A percentile compares a stretch with the other conserved stretches of the same genome.
These are phyloP conservation scores for Ascobolus immersus DNA, from an alignment of 495 filamentous ascomycete genomes.

Conservation along the genomic window DNA sequence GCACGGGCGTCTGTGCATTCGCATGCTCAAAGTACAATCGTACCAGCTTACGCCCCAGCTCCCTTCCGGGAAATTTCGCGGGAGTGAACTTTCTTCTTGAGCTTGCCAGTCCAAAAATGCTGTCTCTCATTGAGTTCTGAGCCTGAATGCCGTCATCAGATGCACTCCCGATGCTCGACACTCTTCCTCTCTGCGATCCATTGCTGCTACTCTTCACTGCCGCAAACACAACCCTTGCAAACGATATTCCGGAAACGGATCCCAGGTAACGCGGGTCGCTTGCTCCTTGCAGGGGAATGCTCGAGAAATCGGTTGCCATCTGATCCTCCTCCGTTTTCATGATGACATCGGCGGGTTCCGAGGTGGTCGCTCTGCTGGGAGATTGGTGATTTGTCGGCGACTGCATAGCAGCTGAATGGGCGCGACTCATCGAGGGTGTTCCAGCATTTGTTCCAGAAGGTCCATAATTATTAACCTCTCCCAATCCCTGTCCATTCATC, in stretches of 20 bases:
- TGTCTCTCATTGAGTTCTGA: conserved; percentile 67
- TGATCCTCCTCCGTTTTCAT: conserved; percentile 16
- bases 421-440: conserved; percentile 21
- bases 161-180: conserved; percentile 2
- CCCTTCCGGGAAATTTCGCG: conserved; percentile 57
- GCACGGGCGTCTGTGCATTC: conserved; percentile 81
- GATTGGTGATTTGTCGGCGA: conserved; percentile 7
- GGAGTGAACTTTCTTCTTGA: conserved; percentile 54
- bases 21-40: conserved; percentile 83
- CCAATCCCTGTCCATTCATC: too few species aligned
- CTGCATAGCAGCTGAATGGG: conserved; percentile 3
- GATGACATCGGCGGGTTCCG: conserved; percentile 6
- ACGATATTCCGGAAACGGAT: conserved; percentile 75
- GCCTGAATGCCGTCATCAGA: conserved; percentile 8
- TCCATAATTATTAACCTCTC: too few species aligned
- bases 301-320: conserved; percentile 32
- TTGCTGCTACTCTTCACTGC: conserved; percentile 39
- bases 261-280: conserved; percentile 61
- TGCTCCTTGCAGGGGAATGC: conserved; percentile 28
- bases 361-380: conserved; percentile 4
- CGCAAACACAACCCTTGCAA: conserved; percentile 81
- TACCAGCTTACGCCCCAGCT: conserved; percentile 43
- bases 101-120: conserved; percentile 81
- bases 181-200: background rate
- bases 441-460: conserved; percentile 21